phyloP scores from a whole-genome alignment of 2,329 filamentous ascomycete species.

The Fusarium marasasianum region DNA sequence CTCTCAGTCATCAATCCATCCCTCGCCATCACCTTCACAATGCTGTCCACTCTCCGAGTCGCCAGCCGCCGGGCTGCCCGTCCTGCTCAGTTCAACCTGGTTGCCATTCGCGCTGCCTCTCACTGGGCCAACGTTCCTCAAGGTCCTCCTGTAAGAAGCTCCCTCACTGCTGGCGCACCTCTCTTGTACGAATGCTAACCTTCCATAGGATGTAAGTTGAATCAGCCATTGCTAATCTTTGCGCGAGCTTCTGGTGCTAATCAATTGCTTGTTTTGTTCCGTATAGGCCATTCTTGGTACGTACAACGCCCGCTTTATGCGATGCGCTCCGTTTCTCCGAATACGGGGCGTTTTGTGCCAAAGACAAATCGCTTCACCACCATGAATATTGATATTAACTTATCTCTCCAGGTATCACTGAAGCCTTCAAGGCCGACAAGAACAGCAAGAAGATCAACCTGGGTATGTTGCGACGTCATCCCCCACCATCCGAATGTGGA shows the following conservation, averaged over 20 bases:
- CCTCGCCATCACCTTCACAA: slow-evolving; percentile 47
- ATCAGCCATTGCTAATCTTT: slow-evolving; percentile 6
- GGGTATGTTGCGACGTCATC: slow-evolving; percentile 61
- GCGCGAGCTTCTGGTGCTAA: slow-evolving; percentile 32
- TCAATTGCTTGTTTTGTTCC: slow-evolving; percentile 29
- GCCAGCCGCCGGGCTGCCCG: slow-evolving; percentile 60
- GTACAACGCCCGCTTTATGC: slow-evolving; percentile 33
- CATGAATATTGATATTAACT: slow-evolving; percentile 36
- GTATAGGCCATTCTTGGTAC: slow-evolving; percentile 79
- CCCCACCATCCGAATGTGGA: slow-evolving; percentile 12
- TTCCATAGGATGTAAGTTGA: slow-evolving; percentile 51
- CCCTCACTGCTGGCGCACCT: slow-evolving; percentile 23
- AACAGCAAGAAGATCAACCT: slow-evolving; percentile 98
- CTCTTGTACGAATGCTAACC: slow-evolving; percentile 31
- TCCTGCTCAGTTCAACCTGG: slow-evolving; percentile 50
- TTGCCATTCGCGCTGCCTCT: slow-evolving; percentile 68
- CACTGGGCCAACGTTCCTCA: slow-evolving; percentile 92
- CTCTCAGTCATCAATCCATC: slow-evolving; percentile 14
- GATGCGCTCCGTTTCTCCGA: slow-evolving; percentile 25
- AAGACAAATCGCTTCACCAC: slow-evolving; percentile 18
- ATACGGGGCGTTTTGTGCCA: slow-evolving; percentile 3
- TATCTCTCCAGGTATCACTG: slow-evolving; percentile 77
- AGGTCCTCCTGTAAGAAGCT: slow-evolving; percentile 84
- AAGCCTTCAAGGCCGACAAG: slow-evolving; percentile 97
- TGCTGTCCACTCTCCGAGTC: slow-evolving; percentile 66